phyloP scores from a whole-genome alignment of 2,329 filamentous ascomycete genomes.

The Fonsecaea pedrosoi region DNA sequence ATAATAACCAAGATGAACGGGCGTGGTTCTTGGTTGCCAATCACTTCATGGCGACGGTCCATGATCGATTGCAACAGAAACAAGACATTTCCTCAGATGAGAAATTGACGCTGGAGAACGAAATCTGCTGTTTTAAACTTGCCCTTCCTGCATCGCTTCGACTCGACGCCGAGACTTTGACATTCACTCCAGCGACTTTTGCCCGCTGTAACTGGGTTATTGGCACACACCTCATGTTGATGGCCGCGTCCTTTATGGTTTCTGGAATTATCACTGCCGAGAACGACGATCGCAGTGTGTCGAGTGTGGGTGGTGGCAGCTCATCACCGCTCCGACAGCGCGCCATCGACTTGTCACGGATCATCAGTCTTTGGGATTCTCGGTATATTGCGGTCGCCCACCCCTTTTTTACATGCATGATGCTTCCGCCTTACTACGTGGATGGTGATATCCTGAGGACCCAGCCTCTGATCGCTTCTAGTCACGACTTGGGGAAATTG shows the following conservation, averaged over 20 bases:
- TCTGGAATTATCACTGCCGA: constrained; percentile 24
- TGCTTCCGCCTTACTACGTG: constrained; percentile 28
- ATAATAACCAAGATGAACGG: constrained; percentile 31
- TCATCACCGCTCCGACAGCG: constrained; percentile 27
- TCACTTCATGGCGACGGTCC: constrained; percentile 30
- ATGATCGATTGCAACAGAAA: constrained; percentile 31
- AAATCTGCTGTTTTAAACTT: constrained; percentile 33
- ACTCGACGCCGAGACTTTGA: constrained; percentile 25
- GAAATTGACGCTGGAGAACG: constrained; percentile 34
- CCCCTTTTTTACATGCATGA: constrained; percentile 34
- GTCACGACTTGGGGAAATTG: constrained; percentile 31
- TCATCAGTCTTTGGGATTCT: constrained; percentile 34
- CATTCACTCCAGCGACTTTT: constrained; percentile 27
- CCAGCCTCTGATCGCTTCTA: constrained; percentile 28
- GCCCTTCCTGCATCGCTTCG: constrained; percentile 31
- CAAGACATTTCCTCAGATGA: constrained; percentile 29
- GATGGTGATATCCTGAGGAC: constrained; percentile 27
- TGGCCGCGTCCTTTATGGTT: constrained; percentile 33
- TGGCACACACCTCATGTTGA: constrained; percentile 36
- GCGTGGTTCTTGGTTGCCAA: constrained; percentile 36
- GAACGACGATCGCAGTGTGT: constrained; percentile 29
- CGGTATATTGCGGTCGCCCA: constrained; percentile 33
- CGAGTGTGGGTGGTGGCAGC: constrained; percentile 14
- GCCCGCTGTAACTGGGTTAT: constrained; percentile 34
- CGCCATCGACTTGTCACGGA: constrained; percentile 33